phyloP scores from a whole-genome alignment of 495 filamentous ascomycete genomes.

The Durotheca rogersii region DNA sequence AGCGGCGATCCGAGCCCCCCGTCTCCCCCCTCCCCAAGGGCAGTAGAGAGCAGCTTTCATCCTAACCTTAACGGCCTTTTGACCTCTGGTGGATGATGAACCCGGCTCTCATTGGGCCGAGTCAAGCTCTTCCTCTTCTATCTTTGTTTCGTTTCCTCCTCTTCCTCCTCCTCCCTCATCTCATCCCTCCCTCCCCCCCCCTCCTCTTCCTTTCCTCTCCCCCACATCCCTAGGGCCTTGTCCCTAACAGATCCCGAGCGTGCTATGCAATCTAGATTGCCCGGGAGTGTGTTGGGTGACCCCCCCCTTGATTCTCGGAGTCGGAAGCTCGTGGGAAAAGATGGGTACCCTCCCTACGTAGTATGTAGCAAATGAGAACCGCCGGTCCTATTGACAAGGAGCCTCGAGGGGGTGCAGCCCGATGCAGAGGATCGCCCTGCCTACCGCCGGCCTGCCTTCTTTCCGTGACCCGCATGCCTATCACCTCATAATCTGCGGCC shows the following conservation, averaged over 20 bases:
- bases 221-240: conserved; percentile 1
- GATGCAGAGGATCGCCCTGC: conserved; percentile 28
- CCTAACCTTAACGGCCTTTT: conserved; percentile 42
- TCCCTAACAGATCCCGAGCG: conserved; percentile 8
- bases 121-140: conserved; percentile 4
- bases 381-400: conserved; percentile 21
- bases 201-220: neutral
- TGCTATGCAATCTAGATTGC: conserved; percentile 30
- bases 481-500: conserved; percentile 20
- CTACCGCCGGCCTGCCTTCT: conserved; percentile 31
- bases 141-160: conserved; percentile 28
- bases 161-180: neutral
- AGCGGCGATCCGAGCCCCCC: conserved; percentile 30
- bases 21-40: too few species aligned
- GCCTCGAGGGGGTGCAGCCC: conserved; percentile 29
- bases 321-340: conserved; percentile 26
- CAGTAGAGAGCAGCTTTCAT: conserved; percentile 38
- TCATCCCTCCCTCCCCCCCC: conserved; percentile 1
- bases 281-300: conserved; percentile 13
- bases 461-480: conserved; percentile 35
- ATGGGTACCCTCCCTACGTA: too few species aligned
- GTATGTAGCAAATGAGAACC: conserved; percentile 14
- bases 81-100: conserved; percentile 16
- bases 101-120: conserved; percentile 16
- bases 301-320: conserved; percentile 26